Percentiles rank a stretch among this genome's conserved stretches.
Evolutionary conservation across 345 rosid genomes (phyloP).

Genomic region (Eutrema yunnanense): DNA sequence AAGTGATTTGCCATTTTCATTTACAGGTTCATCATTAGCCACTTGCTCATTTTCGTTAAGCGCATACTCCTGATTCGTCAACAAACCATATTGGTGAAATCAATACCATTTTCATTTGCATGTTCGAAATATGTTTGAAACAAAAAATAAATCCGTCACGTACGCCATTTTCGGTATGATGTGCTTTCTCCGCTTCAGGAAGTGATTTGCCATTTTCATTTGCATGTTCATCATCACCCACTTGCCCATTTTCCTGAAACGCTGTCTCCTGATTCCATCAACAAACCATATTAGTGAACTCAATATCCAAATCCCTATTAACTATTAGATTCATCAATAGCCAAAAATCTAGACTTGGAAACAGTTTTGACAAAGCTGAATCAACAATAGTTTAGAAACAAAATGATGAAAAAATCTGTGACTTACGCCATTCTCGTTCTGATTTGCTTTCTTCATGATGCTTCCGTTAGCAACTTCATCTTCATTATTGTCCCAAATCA

Average conservation of each 20-base stretch:
- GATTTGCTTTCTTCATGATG: background rate
- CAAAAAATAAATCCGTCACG: background rate
- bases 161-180: background rate
- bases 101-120: too few relatives aligned
- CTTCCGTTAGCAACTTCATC: background rate
- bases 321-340: too few relatives aligned
- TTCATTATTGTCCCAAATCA: conserved; percentile 7
- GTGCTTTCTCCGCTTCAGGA: background rate
- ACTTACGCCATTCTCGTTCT: background rate
- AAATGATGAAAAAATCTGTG: background rate
- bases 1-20: background rate
- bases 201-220: background rate
- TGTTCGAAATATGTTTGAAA: background rate
- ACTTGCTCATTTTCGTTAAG: background rate
- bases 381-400: background rate
- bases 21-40: background rate
- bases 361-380: background rate
- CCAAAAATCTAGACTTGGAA: too few relatives aligned
- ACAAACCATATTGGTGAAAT: background rate
- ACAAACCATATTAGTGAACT: background rate
- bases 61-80: conserved; percentile 8
- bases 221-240: background rate
- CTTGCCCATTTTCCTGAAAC: too few relatives aligned
- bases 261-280: background rate
- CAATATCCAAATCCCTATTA: background rate